Base-by-base conservation (phyloP, 208 protist genomes). In the Acanthamoeba sp. region DNA sequence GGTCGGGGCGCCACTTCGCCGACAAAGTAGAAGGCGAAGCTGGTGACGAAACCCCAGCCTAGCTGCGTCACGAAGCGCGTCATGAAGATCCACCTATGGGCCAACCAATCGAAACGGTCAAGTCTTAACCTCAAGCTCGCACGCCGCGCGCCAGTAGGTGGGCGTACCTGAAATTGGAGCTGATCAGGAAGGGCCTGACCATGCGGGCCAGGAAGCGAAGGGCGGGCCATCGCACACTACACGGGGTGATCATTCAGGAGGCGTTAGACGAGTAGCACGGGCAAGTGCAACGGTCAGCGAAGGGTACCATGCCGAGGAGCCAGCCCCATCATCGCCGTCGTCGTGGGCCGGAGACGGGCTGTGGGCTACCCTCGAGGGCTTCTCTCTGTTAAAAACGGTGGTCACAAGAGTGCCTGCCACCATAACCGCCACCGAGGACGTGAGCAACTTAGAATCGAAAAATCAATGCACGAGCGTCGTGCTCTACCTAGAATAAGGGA, bases 51-150 rank as follows among this genome's bases (percentile, higher is more conserved):
- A 18, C 64, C 29, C 5, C 6, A 73, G 64, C 64, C 64, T 5
- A 73, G 64, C 64, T 73, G 64, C 29, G 64, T 73, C 34, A 73
- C 64, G 34, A 73, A 73, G 32, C 64, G 64, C 64, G 64, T 73
- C n/a, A 29, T 29, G 14, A 73, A 73, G 27, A 73, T 73, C 64
- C 64, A 73, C 18, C 59, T 66, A 22, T 22, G 2, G n/a, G n/a
- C 1, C 20, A 9, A 34, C 14, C 59, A 22, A 22, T 32, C 59
- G 20, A 66, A 34, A 1, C 20, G n/a, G 18, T 10, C 10, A 59
- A 24, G 52, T 59, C 10, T 24, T 59, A 20, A 24, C 52, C 52
- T 24, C 20, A n/a, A n/a, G n/a, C n/a, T n/a, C n/a, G n/a, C n/a
- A n/a, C n/a, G n/a, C n/a, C n/a, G n/a, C n/a, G 20, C 18, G n/a